Percentiles rank a stretch among this genome's conserved stretches.
These are phyloP conservation scores for Penicillium brevicompactum DNA, from an alignment of 2,329 filamentous ascomycete genomes.

Conservation along the genomic window DNA sequence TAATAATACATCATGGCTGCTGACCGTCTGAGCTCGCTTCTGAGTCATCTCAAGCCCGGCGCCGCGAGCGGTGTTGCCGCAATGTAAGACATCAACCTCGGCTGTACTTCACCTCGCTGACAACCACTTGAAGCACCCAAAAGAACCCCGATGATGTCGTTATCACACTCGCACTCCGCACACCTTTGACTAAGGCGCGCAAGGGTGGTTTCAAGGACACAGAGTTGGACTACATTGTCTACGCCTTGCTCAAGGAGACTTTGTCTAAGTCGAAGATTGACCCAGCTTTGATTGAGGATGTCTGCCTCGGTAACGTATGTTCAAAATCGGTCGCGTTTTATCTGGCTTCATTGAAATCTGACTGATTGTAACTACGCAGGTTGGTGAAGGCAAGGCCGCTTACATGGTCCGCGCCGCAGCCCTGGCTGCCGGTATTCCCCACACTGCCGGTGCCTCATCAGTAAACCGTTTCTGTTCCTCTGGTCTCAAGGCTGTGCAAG, in stretches of 20 bases:
- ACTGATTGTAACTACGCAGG: constrained; percentile 43
- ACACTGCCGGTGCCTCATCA: constrained; percentile 77
- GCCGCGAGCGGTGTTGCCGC: constrained; percentile 69
- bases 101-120: constrained; percentile 16
- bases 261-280: constrained; percentile 74
- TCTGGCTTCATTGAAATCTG: too few species aligned
- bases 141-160: constrained; percentile 97
- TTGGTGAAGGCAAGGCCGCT: constrained; percentile 80
- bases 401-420: constrained; percentile 89
- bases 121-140: constrained; percentile 65
- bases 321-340: constrained; percentile 26
- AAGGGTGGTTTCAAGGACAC: constrained; percentile 98
- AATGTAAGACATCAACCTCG: constrained; percentile 63
- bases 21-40: constrained; percentile 82
- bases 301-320: constrained; percentile 86
- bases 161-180: constrained; percentile 88
- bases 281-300: constrained; percentile 80
- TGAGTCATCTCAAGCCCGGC: constrained; percentile 76
- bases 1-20: constrained; percentile 63
- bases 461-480: constrained; percentile 98
- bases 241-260: constrained; percentile 78
- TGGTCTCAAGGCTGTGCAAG: constrained; percentile 90
- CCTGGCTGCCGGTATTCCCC: constrained; percentile 90
- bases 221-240: constrained; percentile 80
- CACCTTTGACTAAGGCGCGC: constrained; percentile 80